Percentiles rank a stretch among this genome's conserved stretches.
phyloP scores from a whole-genome alignment of 23 red algal genomes.

The Chondrus crispus region DNA sequence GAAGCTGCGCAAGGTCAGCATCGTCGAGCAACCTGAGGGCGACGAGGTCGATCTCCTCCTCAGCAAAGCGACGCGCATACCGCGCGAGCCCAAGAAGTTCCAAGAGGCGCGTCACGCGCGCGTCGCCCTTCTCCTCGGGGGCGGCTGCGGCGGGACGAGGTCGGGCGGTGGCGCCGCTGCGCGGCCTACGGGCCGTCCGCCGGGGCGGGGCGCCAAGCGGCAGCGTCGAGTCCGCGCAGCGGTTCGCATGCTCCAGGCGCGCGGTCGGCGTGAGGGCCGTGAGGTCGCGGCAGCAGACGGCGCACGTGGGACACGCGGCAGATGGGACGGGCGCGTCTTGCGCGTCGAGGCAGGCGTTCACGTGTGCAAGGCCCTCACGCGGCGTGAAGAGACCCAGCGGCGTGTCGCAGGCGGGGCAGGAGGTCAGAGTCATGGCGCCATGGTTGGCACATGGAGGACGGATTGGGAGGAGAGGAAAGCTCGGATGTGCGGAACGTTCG shows the following conservation, averaged over 20 bases:
- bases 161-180: background rate
- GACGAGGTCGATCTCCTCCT: slow-evolving; percentile 60
- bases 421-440: background rate
- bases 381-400: slow-evolving; percentile 54
- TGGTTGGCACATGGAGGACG: no score
- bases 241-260: slow-evolving; percentile 54
- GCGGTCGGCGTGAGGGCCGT: slow-evolving; percentile 11
- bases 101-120: background rate
- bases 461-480: no score
- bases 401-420: slow-evolving; percentile 40
- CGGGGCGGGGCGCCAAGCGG: background rate
- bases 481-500: no score
- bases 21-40: slow-evolving; percentile 38
- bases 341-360: slow-evolving; percentile 49
- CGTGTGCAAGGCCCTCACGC: slow-evolving; percentile 11
- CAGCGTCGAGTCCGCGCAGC: slow-evolving; percentile 29
- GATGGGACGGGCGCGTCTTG: background rate
- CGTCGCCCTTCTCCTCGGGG: background rate
- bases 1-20: slow-evolving; percentile 16
- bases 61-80: slow-evolving; percentile 38
- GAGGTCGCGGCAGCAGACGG: slow-evolving; percentile 29
- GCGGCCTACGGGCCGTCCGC: background rate
- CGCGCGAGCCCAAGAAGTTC: background rate
- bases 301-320: background rate
- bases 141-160: background rate